phyloP scores from a whole-genome alignment of 2,329 filamentous ascomycete species.

The Rutstroemia sp. region DNA sequence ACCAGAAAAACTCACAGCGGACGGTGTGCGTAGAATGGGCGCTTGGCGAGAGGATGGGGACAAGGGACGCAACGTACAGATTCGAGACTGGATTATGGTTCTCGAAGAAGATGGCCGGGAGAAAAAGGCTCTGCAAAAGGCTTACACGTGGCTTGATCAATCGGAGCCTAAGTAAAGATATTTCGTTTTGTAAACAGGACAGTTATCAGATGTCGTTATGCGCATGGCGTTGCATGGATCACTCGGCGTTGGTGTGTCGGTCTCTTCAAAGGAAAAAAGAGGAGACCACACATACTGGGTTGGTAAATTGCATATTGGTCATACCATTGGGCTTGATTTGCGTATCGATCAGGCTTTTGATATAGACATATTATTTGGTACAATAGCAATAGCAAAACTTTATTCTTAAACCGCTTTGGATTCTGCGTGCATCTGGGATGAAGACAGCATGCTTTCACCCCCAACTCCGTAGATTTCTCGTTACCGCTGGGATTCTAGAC shows the following conservation, averaged over 20 bases:
- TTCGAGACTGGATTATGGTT: constrained; percentile 73
- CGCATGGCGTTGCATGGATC: constrained; percentile 10
- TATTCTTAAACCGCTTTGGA: neutral
- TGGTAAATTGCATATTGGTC: neutral
- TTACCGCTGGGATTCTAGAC: no score
- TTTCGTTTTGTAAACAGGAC: neutral
- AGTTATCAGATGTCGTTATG: constrained; percentile 1
- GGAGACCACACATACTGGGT: neutral
- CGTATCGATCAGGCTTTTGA: neutral
- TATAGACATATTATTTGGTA: neutral
- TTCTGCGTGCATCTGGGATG: neutral
- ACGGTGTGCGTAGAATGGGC: constrained; percentile 59
- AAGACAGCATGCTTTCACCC: no score
- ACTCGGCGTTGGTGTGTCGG: constrained; percentile 5
- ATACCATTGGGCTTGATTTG: neutral
- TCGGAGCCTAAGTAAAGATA: constrained; percentile 33
- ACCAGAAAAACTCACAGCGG: constrained; percentile 42
- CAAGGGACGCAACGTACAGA: constrained; percentile 71
- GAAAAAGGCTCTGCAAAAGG: constrained; percentile 49
- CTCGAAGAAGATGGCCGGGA: constrained; percentile 73
- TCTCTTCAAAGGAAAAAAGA: neutral
- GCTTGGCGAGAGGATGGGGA: constrained; percentile 71
- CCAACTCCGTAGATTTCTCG: no score
- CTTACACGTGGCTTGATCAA: constrained; percentile 24
- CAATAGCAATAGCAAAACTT: neutral